These are phyloP conservation scores for Porodaedalea pini DNA, from an alignment of 1,284 basidiomycete genomes.

Conservation along the genomic window DNA sequence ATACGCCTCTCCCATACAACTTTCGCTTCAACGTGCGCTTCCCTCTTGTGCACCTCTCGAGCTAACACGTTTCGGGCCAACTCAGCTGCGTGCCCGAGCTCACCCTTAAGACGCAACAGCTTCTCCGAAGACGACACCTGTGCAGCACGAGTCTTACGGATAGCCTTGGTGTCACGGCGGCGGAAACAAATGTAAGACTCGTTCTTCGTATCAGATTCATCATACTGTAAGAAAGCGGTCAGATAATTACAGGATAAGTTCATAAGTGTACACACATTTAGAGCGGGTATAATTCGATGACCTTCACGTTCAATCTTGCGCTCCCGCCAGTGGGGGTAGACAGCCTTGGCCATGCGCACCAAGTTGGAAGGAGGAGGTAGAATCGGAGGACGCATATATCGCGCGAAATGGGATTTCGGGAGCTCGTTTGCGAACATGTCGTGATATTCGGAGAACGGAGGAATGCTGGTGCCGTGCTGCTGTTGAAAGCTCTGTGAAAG, in stretches of 20 bases:
- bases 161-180: conserved; percentile 89
- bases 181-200: conserved; percentile 99
- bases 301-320: conserved; percentile 72
- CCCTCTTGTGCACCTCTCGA: conserved; percentile 77
- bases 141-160: conserved; percentile 90
- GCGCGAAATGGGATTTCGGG: conserved; percentile 56
- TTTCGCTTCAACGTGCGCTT: conserved; percentile 54
- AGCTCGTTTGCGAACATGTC: conserved; percentile 61
- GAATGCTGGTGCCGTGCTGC: conserved; percentile 55
- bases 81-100: conserved; percentile 71
- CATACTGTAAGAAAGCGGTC: conserved; percentile 50
- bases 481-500: conserved; percentile 51
- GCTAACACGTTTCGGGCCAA: conserved; percentile 66
- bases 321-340: conserved; percentile 84
- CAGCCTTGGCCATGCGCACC: conserved; percentile 57
- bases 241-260: conserved; percentile 13
- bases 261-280: conserved; percentile 28
- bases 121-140: conserved; percentile 89
- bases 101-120: conserved; percentile 74
- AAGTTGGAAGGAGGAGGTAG: conserved; percentile 57
- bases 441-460: conserved; percentile 78
- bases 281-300: conserved; percentile 46
- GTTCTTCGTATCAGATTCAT: conserved; percentile 86
- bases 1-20: conserved; percentile 79
- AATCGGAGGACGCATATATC: conserved; percentile 56